A percentile compares a stretch with the other conserved stretches of the same genome.
Conservation (phyloP, 2,329 filamentous ascomycete genomes). For the Calonectria honghensis region DNA sequence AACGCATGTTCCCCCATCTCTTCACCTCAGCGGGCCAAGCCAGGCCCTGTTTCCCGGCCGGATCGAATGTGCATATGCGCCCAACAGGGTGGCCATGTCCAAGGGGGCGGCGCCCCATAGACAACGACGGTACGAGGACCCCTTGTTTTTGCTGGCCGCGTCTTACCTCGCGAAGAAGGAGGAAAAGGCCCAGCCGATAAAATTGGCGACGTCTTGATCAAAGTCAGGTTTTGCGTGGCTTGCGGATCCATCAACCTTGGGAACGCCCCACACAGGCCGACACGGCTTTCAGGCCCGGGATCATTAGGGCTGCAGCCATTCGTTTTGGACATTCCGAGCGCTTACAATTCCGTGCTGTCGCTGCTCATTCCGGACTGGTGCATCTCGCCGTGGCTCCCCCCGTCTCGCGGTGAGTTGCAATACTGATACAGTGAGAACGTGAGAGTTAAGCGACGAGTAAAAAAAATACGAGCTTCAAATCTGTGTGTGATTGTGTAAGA, state of each 20-base stretch:
- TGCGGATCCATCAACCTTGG: slow-evolving; percentile 26
- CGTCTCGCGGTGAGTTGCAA: slow-evolving; percentile 37
- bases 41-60: slow-evolving; percentile 35
- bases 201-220: slow-evolving; percentile 26
- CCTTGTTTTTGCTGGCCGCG: slow-evolving; percentile 21
- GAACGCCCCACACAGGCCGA: slow-evolving; percentile 23
- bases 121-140: slow-evolving; percentile 36
- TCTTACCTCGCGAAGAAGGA: slow-evolving; percentile 5
- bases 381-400: slow-evolving; percentile 17
- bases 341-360: slow-evolving; percentile 23
- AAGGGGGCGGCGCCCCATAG: slow-evolving; percentile 18
- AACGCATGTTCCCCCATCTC: slow-evolving; percentile 26
- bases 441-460: slow-evolving; percentile 9
- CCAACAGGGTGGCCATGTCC: slow-evolving; percentile 36
- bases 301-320: slow-evolving; percentile 40
- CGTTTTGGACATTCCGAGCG: slow-evolving; percentile 20
- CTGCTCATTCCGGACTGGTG: slow-evolving; percentile 24
- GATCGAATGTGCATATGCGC: slow-evolving; percentile 43
- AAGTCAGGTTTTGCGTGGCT: slow-evolving; percentile 24
- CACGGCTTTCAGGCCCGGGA: slow-evolving; percentile 11
- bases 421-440: background rate
- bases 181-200: slow-evolving; percentile 5
- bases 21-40: slow-evolving; percentile 21
- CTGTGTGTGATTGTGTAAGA: slow-evolving; percentile 23
- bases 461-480: slow-evolving; percentile 16